Conservation (phyloP, 306 rosid genomes). For the Casuarina cunninghamiana region DNA sequence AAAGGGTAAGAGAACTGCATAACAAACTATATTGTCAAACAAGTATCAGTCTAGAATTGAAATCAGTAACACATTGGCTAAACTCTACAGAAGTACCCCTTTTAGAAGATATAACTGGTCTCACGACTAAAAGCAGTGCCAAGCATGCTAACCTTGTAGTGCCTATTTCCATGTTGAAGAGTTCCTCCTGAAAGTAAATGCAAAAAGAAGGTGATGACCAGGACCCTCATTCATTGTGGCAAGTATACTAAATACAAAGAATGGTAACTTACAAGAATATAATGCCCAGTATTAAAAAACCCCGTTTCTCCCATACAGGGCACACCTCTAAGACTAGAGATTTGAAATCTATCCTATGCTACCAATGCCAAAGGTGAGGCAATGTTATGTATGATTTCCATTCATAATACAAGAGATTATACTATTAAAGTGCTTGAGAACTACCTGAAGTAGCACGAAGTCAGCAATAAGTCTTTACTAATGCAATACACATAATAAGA, state of each 20-base stretch:
- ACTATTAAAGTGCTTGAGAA: background rate
- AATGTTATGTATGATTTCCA: background rate
- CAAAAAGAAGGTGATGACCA: background rate
- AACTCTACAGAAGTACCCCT: background rate
- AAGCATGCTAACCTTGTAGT: constrained; percentile 23
- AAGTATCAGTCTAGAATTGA: background rate
- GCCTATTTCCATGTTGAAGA: constrained; percentile 32
- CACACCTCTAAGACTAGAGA: background rate
- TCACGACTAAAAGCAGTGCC: background rate
- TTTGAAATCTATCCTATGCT: background rate
- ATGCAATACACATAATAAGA: background rate
- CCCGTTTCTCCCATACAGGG: background rate
- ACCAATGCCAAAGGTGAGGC: background rate
- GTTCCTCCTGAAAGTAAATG: constrained; percentile 2
- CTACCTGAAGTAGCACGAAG: background rate
- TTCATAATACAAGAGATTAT: background rate
- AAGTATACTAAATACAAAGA: background rate
- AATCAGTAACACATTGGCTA: background rate
- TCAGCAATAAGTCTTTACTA: background rate
- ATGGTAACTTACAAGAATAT: background rate
- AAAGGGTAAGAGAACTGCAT: background rate
- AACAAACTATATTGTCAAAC: background rate
- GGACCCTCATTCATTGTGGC: background rate
- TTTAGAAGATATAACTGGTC: background rate
- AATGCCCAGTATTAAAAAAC: background rate